These are phyloP conservation scores for Spongospora subterranea DNA, from an alignment of 208 protist genomes.

Conservation along the genomic window DNA sequence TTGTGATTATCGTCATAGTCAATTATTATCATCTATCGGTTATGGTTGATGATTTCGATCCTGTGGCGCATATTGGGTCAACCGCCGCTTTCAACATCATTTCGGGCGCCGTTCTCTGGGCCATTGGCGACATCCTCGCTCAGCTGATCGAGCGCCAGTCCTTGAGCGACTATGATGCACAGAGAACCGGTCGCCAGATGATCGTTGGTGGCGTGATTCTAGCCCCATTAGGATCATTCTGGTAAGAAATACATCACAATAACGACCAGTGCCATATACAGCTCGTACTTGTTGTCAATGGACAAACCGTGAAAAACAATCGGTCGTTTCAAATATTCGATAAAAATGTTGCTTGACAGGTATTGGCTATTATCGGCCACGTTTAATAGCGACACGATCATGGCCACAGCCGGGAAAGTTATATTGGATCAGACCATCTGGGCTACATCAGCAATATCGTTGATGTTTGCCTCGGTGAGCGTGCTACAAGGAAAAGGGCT, in stretches of 20 bases:
- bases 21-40: no score
- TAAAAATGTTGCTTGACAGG: no score
- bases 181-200: not conserved
- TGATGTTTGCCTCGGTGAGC: not conserved
- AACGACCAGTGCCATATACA: not conserved
- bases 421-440: constrained; percentile 47
- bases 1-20: no score
- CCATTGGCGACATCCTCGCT: constrained; percentile 27
- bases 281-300: no score
- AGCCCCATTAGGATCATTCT: not conserved
- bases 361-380: not conserved
- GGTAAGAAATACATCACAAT: not conserved
- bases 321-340: no score
- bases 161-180: not conserved
- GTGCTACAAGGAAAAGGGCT: not conserved
- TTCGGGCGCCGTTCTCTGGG: not conserved
- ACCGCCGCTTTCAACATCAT: not conserved
- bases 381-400: not conserved
- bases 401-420: not conserved
- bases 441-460: not conserved
- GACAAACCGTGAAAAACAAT: no score
- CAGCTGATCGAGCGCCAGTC: not conserved
- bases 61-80: no score
- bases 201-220: not conserved
- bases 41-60: no score